Conservation (phyloP, 805 yeast species). For the Sugiyamaella boreocaroliniensis region DNA sequence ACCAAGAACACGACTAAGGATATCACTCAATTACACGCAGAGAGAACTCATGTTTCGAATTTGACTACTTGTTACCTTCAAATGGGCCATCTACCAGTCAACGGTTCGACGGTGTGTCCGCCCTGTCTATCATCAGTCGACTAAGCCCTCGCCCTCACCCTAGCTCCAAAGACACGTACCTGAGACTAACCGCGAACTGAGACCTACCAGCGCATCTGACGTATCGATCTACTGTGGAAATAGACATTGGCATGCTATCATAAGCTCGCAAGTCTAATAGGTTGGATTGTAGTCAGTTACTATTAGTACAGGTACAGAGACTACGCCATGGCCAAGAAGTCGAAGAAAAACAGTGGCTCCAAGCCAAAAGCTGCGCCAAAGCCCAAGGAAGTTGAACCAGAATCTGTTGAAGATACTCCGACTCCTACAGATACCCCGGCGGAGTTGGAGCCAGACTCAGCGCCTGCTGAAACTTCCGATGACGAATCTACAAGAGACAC, state of each 20-base stretch:
- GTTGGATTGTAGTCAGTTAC: neutral
- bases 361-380: slow-evolving; percentile 4
- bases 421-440: neutral
- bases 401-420: neutral
- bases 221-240: neutral
- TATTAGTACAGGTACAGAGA: neutral
- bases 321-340: slow-evolving; percentile 8
- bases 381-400: neutral
- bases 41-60: no score
- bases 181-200: neutral
- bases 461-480: neutral
- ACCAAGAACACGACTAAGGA: no score
- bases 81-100: no score
- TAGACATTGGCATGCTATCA: neutral
- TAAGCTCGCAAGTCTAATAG: neutral
- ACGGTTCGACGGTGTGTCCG: no score
- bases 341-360: slow-evolving; percentile 2
- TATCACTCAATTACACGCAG: no score
- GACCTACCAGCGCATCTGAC: neutral
- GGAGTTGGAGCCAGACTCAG: neutral
- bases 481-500: neutral
- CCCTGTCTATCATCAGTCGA: no score
- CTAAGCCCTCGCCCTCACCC: neutral
- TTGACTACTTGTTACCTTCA: no score
- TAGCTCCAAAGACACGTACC: neutral